Base-by-base conservation (phyloP, 2,329 filamentous ascomycete genomes). In the Dactylellina leptospora region DNA sequence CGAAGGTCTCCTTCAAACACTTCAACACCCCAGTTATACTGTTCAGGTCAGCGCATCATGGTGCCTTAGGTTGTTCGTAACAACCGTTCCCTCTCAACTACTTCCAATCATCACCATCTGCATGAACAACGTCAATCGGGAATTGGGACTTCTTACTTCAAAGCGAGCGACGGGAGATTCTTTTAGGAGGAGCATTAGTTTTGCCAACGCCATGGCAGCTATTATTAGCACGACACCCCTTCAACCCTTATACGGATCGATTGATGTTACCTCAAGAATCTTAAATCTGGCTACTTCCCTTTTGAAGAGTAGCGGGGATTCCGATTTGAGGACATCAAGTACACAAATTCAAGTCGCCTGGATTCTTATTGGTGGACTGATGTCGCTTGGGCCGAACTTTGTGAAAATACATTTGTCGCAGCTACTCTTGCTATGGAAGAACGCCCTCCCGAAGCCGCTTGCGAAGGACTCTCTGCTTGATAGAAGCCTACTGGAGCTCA, bases 381-480 rank as follows among this genome's bases (percentile, higher is more conserved):
- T 97, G 93, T 92, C 93, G 0, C 85, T 99, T 0, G 95, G 95
- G 0, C 93, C 95, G 2, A 97, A 96, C 79, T 99, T 99, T 79
- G 93, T 97, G 80, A 99, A 99, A 81, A 97, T 97, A 22, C 95
- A 99, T 80, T 85, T 99, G 5, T 93, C 93, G 1, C 95, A 99
- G 78, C 84, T 99, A 20, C 87, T 99, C 62, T 82, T 99, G 6
- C 83, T 99, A 4, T 99, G 95, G 95, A 96, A 96, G 80, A 99
- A 97, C 79, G 93, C 95, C 0, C 84, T 99, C 9, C 93, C 96
- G 0, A 96, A 96, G 77, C 93, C 96, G 4, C 81, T 97, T n/a
- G 89, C 92, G 30, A 96, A 92, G 79, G 93, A 97, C 75, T 96
- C 95, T 75, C 91, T 92, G 54, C 87, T 89, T 0, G 88, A 93